A percentile compares a stretch with the other conserved stretches of the same genome.
phyloP scores from a whole-genome alignment of 106 monocot species.

The Cymbidium sinense region DNA sequence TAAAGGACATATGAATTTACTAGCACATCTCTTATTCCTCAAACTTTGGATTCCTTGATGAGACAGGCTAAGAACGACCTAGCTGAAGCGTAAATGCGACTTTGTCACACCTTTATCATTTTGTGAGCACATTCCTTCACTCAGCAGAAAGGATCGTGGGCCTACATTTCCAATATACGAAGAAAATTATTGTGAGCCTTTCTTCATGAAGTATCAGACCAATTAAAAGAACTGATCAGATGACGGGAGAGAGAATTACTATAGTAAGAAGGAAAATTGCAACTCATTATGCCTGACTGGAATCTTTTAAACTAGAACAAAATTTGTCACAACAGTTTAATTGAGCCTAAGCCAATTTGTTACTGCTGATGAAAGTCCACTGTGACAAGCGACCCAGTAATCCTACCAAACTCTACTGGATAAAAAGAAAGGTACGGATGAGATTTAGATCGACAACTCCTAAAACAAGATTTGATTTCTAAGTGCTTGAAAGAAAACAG shows the following conservation, averaged over 20 bases:
- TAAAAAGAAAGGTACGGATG: neutral
- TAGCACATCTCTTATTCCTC: too few relatives aligned
- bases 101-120: too few relatives aligned
- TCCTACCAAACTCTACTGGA: neutral
- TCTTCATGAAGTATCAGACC: too few relatives aligned
- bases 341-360: neutral
- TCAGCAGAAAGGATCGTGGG: too few relatives aligned
- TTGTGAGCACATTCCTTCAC: too few relatives aligned
- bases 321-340: neutral
- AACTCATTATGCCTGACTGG: neutral
- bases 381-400: neutral
- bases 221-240: too few relatives aligned
- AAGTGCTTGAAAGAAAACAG: neutral
- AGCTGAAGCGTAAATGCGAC: too few relatives aligned
- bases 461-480: neutral
- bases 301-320: neutral
- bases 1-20: too few relatives aligned
- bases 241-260: neutral
- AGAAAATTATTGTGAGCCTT: too few relatives aligned
- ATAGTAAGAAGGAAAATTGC: neutral
- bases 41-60: too few relatives aligned
- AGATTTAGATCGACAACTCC: neutral
- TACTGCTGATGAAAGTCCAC: neutral
- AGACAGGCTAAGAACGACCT: too few relatives aligned
- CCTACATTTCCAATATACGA: too few relatives aligned